Evolutionary conservation across 2,329 filamentous ascomycete species (phyloP).

Genomic region (Paradendryphiella salina): DNA sequence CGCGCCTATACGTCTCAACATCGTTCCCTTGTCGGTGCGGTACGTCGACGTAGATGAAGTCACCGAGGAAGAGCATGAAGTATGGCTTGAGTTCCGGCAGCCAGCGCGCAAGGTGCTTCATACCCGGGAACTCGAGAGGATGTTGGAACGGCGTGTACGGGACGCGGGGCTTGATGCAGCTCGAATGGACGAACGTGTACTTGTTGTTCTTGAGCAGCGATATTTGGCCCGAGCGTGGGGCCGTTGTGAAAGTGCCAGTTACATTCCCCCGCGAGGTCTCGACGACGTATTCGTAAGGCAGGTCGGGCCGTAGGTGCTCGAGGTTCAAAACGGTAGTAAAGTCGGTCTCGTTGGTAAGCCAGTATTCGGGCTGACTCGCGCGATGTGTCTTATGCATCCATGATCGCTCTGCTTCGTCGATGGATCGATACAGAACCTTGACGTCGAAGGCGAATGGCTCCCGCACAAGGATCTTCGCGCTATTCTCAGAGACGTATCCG

Average conservation of each 20-base stretch:
- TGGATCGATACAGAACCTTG: constrained; percentile 44
- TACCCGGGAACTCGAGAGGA: constrained; percentile 77
- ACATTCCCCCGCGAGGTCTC: constrained; percentile 73
- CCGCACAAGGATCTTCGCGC: constrained; percentile 79
- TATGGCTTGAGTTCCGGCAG: constrained; percentile 73
- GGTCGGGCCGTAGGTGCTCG: constrained; percentile 68
- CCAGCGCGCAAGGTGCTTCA: constrained; percentile 73
- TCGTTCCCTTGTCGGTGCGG: constrained; percentile 75
- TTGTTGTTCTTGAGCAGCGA: constrained; percentile 63
- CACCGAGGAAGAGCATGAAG: constrained; percentile 73
- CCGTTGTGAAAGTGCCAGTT: constrained; percentile 76
- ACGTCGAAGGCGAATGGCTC: constrained; percentile 77
- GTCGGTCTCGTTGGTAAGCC: constrained; percentile 76
- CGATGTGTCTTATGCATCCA: constrained; percentile 41
- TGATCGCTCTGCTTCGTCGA: constrained; percentile 31
- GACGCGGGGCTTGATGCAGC: constrained; percentile 88
- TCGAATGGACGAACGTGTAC: constrained; percentile 90
- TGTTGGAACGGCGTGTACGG: constrained; percentile 87
- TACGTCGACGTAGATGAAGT: constrained; percentile 91
- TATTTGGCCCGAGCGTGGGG: constrained; percentile 69
- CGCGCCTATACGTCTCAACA: constrained; percentile 77
- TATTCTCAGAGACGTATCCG: constrained; percentile 80
- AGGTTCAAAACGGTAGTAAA: constrained; percentile 75
- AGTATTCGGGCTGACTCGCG: constrained; percentile 43
- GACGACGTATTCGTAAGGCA: constrained; percentile 78